Conservation (phyloP, 768 basidiomycete genomes). For the Scleroderma bovista region DNA sequence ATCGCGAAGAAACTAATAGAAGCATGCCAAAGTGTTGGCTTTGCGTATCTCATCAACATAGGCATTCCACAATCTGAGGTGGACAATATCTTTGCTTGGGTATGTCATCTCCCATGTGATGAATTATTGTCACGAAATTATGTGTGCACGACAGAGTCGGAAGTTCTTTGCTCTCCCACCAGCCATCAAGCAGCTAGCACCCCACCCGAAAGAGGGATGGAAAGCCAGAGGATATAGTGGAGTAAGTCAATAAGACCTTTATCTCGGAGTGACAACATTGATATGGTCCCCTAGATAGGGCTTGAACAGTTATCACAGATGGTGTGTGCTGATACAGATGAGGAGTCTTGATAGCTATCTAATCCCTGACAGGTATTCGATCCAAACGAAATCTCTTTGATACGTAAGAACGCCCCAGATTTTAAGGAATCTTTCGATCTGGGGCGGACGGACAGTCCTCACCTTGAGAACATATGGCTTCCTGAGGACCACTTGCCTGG, state of each 20-base stretch:
- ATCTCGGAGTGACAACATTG: background rate
- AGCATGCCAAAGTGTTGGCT: conserved; percentile 32
- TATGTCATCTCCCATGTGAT: conserved; percentile 18
- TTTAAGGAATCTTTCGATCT: conserved; percentile 53
- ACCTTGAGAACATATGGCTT: conserved; percentile 55
- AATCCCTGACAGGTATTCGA: conserved; percentile 27
- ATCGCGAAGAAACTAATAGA: conserved; percentile 10
- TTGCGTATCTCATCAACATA: conserved; percentile 44
- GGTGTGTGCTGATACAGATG: conserved; percentile 1
- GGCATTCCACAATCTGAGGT: conserved; percentile 34
- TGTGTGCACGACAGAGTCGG: conserved; percentile 27
- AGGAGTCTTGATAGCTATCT: background rate
- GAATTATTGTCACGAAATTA: background rate
- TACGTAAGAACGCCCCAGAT: conserved; percentile 30
- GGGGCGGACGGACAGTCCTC: conserved; percentile 36
- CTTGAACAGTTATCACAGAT: conserved; percentile 34
- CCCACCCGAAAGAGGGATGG: conserved; percentile 39
- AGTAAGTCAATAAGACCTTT: conserved; percentile 4
- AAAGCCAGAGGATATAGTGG: conserved; percentile 39
- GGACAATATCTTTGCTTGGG: conserved; percentile 39
- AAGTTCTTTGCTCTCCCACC: conserved; percentile 34
- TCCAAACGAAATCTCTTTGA: conserved; percentile 20
- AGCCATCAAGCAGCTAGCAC: conserved; percentile 38
- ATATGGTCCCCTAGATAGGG: conserved; percentile 28
- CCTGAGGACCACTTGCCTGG: conserved; percentile 47